Evolutionary conservation across 257 asterid species (phyloP), one percentile per base, ranked within the genome.

Genomic region (Plectranthus barbatus): DNA sequence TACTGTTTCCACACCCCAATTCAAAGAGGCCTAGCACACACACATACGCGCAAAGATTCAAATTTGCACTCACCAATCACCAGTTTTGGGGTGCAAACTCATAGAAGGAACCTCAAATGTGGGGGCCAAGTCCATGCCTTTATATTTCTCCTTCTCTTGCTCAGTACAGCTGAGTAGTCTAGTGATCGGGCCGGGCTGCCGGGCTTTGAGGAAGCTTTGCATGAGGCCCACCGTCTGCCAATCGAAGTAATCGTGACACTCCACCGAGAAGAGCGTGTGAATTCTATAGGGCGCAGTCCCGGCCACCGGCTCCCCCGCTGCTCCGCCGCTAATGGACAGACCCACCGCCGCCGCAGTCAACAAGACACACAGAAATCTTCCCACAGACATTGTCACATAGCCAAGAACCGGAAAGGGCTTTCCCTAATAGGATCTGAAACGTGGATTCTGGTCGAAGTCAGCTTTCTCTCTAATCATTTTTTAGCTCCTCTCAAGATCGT

Each of bases 211-310:
- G 64, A 64, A 85, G 78, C 99, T 89, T 51, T 85, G 95, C 96
- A 93, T 78, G 72, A 93, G 85, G 0, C 99, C 99, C 55, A 93
- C 97, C 17, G 99, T 89, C 55, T 93, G 95, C 99, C 99, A 93
- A 84, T 93, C 97, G 80, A 93, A 93, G 82, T 93, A 93, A 73
- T 90, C 74, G 75, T 87, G 94, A 51, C 99, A 93, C 76, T 93
- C 97, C 52, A 87, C 99, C 37, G 97, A 93, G 79, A 92, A 92
- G 24, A 92, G 69, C 7, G 99, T 92, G 77, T 92, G 97, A 80
- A 92, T 81, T 83, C 97, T 83, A 64, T 71, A 83, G 52, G 94
- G 92, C 62, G 86, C 83, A 52, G 70, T 65, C 20, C 64, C 81
- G 0, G 64, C 72, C 70, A 49, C 80, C 65, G 62, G 64, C 57